Evolutionary conservation across 768 basidiomycete genomes (phyloP).

Genomic region (Suillus plorans): DNA sequence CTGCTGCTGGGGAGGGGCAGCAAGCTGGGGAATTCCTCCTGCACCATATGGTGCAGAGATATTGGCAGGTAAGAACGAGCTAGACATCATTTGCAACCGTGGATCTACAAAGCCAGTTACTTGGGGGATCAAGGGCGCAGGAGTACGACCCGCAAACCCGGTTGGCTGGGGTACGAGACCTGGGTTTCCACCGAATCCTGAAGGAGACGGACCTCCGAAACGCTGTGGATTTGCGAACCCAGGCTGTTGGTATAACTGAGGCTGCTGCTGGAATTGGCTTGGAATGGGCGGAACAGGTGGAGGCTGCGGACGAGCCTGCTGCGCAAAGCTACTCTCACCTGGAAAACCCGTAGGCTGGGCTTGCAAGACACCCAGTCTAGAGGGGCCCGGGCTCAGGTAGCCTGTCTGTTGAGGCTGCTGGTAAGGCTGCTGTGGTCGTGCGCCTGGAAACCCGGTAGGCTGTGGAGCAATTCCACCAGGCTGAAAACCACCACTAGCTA

Average conservation of each 20-base stretch:
- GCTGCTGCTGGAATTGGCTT: slow-evolving; percentile 42
- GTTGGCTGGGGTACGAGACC: slow-evolving; percentile 22
- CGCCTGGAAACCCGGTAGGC: slow-evolving; percentile 52
- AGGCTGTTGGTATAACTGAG: slow-evolving; percentile 40
- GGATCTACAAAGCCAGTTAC: slow-evolving; percentile 83
- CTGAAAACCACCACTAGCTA: slow-evolving; percentile 31
- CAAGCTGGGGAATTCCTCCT: slow-evolving; percentile 64
- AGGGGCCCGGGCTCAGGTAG: slow-evolving; percentile 36
- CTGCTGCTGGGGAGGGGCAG: slow-evolving; percentile 53
- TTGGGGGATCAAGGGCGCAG: slow-evolving; percentile 62
- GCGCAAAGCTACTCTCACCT: slow-evolving; percentile 28
- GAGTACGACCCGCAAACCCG: slow-evolving; percentile 50
- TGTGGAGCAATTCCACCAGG: slow-evolving; percentile 54
- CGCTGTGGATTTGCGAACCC: slow-evolving; percentile 59
- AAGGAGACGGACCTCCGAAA: slow-evolving; percentile 31
- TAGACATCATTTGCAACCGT: slow-evolving; percentile 85
- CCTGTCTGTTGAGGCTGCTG: slow-evolving; percentile 40
- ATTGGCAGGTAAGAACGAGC: slow-evolving; percentile 85
- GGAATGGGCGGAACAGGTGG: slow-evolving; percentile 70
- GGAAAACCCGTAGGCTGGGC: slow-evolving; percentile 55
- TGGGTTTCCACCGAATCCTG: slow-evolving; percentile 13
- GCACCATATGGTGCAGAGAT: slow-evolving; percentile 56
- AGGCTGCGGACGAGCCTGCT: slow-evolving; percentile 45
- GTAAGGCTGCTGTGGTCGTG: slow-evolving; percentile 23
- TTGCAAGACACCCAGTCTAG: slow-evolving; percentile 38